Base-by-base conservation (phyloP, 495 filamentous ascomycete genomes). In the Xylaria cubensis region DNA sequence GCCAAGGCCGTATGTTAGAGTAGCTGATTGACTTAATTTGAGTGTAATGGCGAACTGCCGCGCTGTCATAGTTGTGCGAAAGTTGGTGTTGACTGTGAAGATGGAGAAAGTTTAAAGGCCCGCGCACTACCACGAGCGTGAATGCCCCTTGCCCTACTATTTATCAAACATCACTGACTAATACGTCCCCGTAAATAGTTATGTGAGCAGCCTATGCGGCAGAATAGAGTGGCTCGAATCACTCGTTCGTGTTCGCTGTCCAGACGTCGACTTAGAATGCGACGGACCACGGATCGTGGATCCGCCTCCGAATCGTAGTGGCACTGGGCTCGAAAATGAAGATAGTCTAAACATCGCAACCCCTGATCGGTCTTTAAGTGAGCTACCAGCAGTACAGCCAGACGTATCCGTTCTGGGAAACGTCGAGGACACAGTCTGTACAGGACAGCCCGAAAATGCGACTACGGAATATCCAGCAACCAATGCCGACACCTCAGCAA, bases 191-290 rank as follows among this genome's bases (percentile, higher is more conserved):
- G 7, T 32, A 42, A 42, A 17, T 26, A 85, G 81, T 24, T 83
- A 85, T 42, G 82, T 84, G 42, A 78, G 77, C 12, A 82, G 77
- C 50, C 72, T 85, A 72, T 80, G 82, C 46, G 80, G 78, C 24
- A 74, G 83, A 21, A 76, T 84, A 7, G 76, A 81, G 71, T 85
- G 81, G 82, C 76, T 86, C 0, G 84, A 86, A 65, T 81, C 80
- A 1, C 73, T 83, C 13, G 72, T 85, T 17, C 74, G 75, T n/a
- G 75, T 80, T 51, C 77, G 73, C 13, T 78, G 79, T 34, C 71
- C 80, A 5, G 76, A 78, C 55, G 48, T 84, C 24, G 73, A 80
- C 9, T 67, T 84, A 39, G 74, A 74, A 44, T 63, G 77, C 65
- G 80, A 78, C 0, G 75, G 75, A 1, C 69, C 66, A 9, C 21